phyloP scores from a whole-genome alignment of 108 stramenopile genomes.

The Cyclotella distinguenda region DNA sequence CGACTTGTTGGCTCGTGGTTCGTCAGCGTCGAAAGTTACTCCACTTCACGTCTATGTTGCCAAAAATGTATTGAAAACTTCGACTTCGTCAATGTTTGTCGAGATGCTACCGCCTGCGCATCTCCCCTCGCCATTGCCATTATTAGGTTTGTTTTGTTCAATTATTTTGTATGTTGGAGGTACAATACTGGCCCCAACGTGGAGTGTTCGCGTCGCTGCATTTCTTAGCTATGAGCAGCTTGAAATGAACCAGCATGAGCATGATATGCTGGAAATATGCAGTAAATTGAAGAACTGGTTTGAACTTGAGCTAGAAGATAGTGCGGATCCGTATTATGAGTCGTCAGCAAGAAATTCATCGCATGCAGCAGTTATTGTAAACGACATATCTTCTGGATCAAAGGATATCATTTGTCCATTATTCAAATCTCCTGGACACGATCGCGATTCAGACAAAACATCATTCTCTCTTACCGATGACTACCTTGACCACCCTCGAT shows the following conservation, averaged over 20 bases:
- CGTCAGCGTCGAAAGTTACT: constrained; percentile 20
- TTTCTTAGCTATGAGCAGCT: constrained; percentile 39
- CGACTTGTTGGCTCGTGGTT: too few relatives aligned
- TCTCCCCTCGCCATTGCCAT: constrained; percentile 51
- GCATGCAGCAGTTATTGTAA: constrained; percentile 23
- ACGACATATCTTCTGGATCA: constrained; percentile 6
- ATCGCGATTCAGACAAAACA: neutral
- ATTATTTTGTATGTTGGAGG: constrained; percentile 34
- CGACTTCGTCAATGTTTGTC: constrained; percentile 14
- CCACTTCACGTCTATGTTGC: constrained; percentile 50
- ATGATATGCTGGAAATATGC: neutral
- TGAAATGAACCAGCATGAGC: constrained; percentile 13
- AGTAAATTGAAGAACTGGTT: constrained; percentile 9
- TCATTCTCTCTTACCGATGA: neutral
- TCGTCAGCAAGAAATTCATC: constrained; percentile 12
- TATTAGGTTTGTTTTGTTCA: constrained; percentile 47
- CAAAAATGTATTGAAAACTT: constrained; percentile 35
- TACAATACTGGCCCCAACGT: constrained; percentile 52
- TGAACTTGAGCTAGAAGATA: constrained; percentile 21
- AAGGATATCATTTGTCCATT: constrained; percentile 21
- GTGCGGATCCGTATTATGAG: constrained; percentile 29
- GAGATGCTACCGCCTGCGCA: constrained; percentile 45
- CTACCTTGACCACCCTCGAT: constrained; percentile 15
- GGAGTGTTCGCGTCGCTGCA: constrained; percentile 43
- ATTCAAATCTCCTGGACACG: constrained; percentile 13